These are phyloP conservation scores for Podaxis mareebaensis DNA, from an alignment of 768 basidiomycete species.

Conservation along the genomic window DNA sequence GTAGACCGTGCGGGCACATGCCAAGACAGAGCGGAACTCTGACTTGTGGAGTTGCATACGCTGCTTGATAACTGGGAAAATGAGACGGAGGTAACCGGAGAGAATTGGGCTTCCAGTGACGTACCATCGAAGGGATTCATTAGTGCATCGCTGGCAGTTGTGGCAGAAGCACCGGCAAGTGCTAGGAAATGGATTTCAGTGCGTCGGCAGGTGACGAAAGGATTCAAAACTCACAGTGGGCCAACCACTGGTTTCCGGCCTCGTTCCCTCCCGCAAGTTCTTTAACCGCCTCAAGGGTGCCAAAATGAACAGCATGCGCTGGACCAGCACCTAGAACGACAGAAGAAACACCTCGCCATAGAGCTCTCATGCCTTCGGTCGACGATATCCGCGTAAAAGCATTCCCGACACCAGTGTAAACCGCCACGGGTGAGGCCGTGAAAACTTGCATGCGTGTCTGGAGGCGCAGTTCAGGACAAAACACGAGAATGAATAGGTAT, in stretches of 20 bases:
- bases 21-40: constrained; percentile 81
- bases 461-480: constrained; percentile 13
- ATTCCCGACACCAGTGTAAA: constrained; percentile 88
- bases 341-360: constrained; percentile 96
- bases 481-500: neutral
- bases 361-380: constrained; percentile 85
- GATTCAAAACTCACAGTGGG: constrained; percentile 69
- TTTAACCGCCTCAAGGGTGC: constrained; percentile 92
- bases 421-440: constrained; percentile 77
- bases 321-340: constrained; percentile 97
- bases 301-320: constrained; percentile 98
- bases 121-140: constrained; percentile 99
- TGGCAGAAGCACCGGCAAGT: constrained; percentile 90
- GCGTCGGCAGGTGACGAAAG: neutral
- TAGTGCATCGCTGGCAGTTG: constrained; percentile 92
- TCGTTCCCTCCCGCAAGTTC: constrained; percentile 89
- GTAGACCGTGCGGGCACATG: constrained; percentile 87
- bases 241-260: constrained; percentile 77
- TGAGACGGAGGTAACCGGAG: constrained; percentile 18
- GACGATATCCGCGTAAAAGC: constrained; percentile 91
- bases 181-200: constrained; percentile 43
- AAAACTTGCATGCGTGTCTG: constrained; percentile 99
- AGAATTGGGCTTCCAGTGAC: constrained; percentile 25
- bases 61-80: constrained; percentile 89
- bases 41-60: constrained; percentile 98